Percentiles rank a stretch among this genome's conserved stretches.
Conservation (phyloP, 306 rosid genomes). For the Rosa lucieae region DNA sequence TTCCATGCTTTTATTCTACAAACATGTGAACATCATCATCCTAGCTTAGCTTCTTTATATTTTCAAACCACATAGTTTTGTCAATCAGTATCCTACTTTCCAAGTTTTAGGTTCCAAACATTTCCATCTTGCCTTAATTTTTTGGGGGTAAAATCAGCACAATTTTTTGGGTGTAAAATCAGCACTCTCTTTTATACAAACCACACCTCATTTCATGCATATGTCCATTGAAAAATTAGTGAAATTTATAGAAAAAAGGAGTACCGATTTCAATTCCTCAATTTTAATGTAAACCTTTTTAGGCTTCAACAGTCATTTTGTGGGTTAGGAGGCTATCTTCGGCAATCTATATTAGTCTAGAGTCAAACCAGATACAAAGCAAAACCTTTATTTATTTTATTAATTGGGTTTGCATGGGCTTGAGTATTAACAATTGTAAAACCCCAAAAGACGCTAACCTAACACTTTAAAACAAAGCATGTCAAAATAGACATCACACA, state of each 20-base stretch:
- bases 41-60: slow-evolving; percentile 16
- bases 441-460: neutral
- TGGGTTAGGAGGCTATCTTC: slow-evolving; percentile 15
- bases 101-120: slow-evolving; percentile 6
- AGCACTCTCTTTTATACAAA: neutral
- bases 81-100: neutral
- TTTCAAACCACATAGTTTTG: slow-evolving; percentile 22
- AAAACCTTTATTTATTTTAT: neutral
- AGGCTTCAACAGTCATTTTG: neutral
- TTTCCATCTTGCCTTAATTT: slow-evolving; percentile 9
- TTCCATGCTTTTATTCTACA: slow-evolving; percentile 53
- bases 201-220: neutral
- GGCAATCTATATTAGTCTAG: neutral
- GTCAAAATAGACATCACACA: neutral
- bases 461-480: neutral
- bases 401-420: neutral
- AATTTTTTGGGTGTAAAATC: neutral
- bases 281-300: too few relatives aligned
- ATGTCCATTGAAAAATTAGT: too few relatives aligned
- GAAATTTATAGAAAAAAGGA: too few relatives aligned
- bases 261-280: too few relatives aligned
- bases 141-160: neutral
- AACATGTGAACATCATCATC: slow-evolving; percentile 50
- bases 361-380: slow-evolving; percentile 4
- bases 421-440: neutral